Conservation (phyloP, 1,139 yeast species). For the Hanseniaspora uvarum region DNA sequence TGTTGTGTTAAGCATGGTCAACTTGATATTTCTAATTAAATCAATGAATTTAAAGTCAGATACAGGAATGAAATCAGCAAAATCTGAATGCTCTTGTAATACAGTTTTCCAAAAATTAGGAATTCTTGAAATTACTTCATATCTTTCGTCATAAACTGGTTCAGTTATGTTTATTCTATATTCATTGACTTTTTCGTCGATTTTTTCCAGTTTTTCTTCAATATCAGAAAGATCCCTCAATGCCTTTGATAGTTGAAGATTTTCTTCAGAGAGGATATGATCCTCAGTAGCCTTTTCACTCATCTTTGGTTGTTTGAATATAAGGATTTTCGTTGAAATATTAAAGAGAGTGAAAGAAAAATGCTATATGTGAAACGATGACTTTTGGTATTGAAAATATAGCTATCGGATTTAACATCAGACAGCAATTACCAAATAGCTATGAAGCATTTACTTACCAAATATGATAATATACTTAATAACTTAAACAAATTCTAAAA, state of each 20-base stretch:
- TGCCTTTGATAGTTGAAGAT: conserved; percentile 23
- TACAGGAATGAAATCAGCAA: conserved; percentile 56
- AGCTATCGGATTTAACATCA: not conserved
- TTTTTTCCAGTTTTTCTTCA: conserved; percentile 45
- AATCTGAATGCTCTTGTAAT: conserved; percentile 63
- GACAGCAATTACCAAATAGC: no score
- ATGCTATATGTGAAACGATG: not conserved
- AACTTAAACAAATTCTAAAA: no score
- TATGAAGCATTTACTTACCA: no score
- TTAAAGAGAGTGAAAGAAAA: not conserved
- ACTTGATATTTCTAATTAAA: conserved; percentile 45
- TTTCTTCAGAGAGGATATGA: conserved; percentile 8
- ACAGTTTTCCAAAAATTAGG: conserved; percentile 72
- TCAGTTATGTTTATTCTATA: conserved; percentile 42
- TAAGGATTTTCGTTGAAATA: not conserved
- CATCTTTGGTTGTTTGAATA: conserved; percentile 1
- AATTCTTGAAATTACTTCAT: conserved; percentile 38
- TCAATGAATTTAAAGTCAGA: conserved; percentile 64
- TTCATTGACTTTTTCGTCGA: conserved; percentile 47
- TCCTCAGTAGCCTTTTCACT: conserved; percentile 6
- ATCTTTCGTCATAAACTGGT: conserved; percentile 42
- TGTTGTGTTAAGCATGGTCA: conserved; percentile 39
- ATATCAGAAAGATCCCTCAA: conserved; percentile 41
- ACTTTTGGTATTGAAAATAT: not conserved
- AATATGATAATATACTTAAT: no score